Evolutionary conservation across 805 yeast genomes (phyloP).

Genomic region (Ogataea minuta): DNA sequence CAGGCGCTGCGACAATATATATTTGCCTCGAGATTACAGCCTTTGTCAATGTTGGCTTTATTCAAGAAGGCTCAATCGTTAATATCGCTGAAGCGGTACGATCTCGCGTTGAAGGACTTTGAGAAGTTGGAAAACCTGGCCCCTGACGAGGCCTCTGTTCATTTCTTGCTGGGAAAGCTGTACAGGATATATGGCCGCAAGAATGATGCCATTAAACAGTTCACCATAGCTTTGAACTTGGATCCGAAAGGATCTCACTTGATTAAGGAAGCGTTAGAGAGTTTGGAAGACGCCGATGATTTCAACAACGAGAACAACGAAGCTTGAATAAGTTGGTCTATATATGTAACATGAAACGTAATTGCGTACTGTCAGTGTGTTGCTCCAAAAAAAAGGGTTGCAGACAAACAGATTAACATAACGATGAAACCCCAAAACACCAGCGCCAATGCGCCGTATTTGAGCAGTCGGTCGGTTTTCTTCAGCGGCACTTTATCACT

Average conservation of each 20-base stretch:
- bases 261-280: conserved; percentile 80
- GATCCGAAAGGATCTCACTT: conserved; percentile 92
- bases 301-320: conserved; percentile 16
- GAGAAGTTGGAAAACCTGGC: conserved; percentile 71
- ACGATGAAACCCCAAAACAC: conserved; percentile 68
- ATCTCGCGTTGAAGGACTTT: conserved; percentile 71
- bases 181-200: conserved; percentile 74
- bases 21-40: conserved; percentile 80
- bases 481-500: conserved; percentile 30
- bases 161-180: conserved; percentile 81
- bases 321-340: conserved; percentile 5
- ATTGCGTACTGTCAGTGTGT: conserved; percentile 22
- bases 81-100: conserved; percentile 66
- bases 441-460: conserved; percentile 52
- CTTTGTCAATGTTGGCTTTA: conserved; percentile 78
- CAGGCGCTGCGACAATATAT: conserved; percentile 81
- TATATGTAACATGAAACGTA: conserved; percentile 13
- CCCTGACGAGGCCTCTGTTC: conserved; percentile 94
- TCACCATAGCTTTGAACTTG: conserved; percentile 82
- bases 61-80: conserved; percentile 86
- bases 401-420: conserved; percentile 60
- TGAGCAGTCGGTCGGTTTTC: conserved; percentile 35
- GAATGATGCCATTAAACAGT: conserved; percentile 76
- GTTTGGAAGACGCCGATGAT: conserved; percentile 27
- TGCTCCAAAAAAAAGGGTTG: conserved; percentile 35